Evolutionary conservation across 2,329 filamentous ascomycete species (phyloP), one percentile per base, ranked within the genome.

Genomic region (Raffaelea ambrosiae): DNA sequence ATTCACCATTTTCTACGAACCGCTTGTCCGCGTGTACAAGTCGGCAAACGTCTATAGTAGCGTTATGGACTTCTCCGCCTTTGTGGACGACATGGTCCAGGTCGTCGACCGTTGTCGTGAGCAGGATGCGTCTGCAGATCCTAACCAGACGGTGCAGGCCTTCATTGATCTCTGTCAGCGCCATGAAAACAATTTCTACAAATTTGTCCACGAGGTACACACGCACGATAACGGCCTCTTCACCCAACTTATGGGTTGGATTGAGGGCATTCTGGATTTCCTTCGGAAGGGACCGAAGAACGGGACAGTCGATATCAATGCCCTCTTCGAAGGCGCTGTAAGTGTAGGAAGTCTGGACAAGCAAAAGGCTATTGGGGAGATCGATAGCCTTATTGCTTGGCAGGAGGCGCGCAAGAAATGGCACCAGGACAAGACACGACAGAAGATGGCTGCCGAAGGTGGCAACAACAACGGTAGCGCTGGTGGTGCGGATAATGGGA

Each of bases 1-100:
- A 21, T 97, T 98, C 64, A 95, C 89, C 31, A 97, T 98, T 62
- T 98, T 98, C 70, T 98, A 98, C 67, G 93, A 98, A 63, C 93
- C 93, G 0, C 81, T 98, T 20, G 88, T 98, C 16, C 80, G 93
- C 43, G 93, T 98, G 0, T 98, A 98, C 74, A 98, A 97, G 68
- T 95, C 90, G 19, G 93, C 93, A 54, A 98, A 97, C 58, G 91
- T 98, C 22, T 97, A 97, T 73, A 93, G 83, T 71, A 94, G 87
- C 61, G 91, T 98, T 51, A 97, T 91, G 1, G 93, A 98, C 65
- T 97, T 98, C 68, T 86, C 91, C 1, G 74, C 82, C 36, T 98
- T 98, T 58, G 81, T 93, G 46, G 89, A 96, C 60, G 93, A 98
- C 63, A 86, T 90, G 62, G 95, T 97, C 57, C 77, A 81, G 59